phyloP scores from a whole-genome alignment of 2,329 filamentous ascomycete species.

The Pseudogymnoascus sp. region DNA sequence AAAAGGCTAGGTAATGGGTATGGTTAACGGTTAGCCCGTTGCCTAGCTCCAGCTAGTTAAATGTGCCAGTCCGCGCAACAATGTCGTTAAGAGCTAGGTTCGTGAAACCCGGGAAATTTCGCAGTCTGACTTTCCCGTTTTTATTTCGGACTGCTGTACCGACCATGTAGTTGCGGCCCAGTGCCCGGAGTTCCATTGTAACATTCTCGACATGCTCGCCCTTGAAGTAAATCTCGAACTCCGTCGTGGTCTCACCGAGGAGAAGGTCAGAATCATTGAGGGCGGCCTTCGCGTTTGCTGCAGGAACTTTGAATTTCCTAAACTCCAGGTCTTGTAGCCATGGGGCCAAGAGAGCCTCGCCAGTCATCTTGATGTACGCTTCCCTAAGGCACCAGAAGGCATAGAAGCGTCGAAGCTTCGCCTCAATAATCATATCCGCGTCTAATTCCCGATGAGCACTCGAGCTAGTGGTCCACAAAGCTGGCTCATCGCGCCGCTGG shows the following conservation, averaged over 20 bases:
- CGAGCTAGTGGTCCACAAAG: constrained; percentile 12
- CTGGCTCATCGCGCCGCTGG: constrained; percentile 18
- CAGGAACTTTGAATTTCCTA: constrained; percentile 37
- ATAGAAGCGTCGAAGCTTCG: constrained; percentile 63
- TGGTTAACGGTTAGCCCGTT: not conserved
- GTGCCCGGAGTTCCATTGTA: constrained; percentile 22
- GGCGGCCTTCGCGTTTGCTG: constrained; percentile 14
- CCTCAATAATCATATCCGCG: constrained; percentile 39
- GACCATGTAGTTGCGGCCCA: constrained; percentile 26
- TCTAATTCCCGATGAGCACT: constrained; percentile 29
- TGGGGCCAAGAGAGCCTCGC: constrained; percentile 63
- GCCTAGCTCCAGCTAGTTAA: not conserved
- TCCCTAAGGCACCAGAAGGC: constrained; percentile 72
- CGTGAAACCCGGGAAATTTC: not conserved
- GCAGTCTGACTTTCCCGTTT: not conserved
- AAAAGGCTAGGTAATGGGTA: not conserved
- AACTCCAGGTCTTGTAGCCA: constrained; percentile 69
- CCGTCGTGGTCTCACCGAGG: constrained; percentile 16
- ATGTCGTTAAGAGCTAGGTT: not conserved
- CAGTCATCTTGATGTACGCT: constrained; percentile 75
- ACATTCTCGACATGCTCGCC: constrained; percentile 21
- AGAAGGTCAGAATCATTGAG: constrained; percentile 11
- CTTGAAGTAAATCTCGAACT: constrained; percentile 22
- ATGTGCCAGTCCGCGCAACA: not conserved
- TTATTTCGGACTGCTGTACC: constrained; percentile 18